Conservation (phyloP, 805 yeast genomes). For the Pichia nanzhaoensis region DNA sequence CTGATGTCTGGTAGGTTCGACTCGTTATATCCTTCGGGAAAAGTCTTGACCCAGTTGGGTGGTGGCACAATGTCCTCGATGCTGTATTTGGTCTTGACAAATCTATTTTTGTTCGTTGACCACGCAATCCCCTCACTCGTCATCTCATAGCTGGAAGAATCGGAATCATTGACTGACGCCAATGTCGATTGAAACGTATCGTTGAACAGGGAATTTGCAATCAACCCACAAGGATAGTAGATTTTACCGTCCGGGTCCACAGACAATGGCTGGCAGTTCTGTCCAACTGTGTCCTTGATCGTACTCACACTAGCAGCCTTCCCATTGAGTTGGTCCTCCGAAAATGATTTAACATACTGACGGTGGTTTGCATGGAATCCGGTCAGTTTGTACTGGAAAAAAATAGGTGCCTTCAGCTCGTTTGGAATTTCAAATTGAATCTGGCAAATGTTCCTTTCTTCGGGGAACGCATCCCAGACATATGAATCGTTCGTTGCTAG, state of each 20-base stretch:
- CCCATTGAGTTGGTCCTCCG: conserved; percentile 77
- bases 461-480: conserved; percentile 35
- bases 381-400: conserved; percentile 73
- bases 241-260: conserved; percentile 39
- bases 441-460: conserved; percentile 50
- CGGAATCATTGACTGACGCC: conserved; percentile 36
- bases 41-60: conserved; percentile 70
- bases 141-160: conserved; percentile 35
- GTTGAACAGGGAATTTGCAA: conserved; percentile 74
- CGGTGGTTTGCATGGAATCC: conserved; percentile 92
- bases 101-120: conserved; percentile 59
- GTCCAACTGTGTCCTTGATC: conserved; percentile 47
- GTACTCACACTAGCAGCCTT: conserved; percentile 46
- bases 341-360: conserved; percentile 82
- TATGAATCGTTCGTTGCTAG: conserved; percentile 36
- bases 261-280: conserved; percentile 62
- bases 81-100: conserved; percentile 55
- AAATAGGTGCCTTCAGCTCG: conserved; percentile 67
- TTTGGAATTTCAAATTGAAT: conserved; percentile 71
- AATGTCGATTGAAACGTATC: conserved; percentile 56
- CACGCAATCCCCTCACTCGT: conserved; percentile 59
- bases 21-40: conserved; percentile 67
- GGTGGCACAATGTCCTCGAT: conserved; percentile 68
- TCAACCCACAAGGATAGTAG: conserved; percentile 77
- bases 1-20: conserved; percentile 64